These are phyloP conservation scores for Dysphania ambrosioides DNA, from an alignment of 148 eudicot species.

Conservation along the genomic window DNA sequence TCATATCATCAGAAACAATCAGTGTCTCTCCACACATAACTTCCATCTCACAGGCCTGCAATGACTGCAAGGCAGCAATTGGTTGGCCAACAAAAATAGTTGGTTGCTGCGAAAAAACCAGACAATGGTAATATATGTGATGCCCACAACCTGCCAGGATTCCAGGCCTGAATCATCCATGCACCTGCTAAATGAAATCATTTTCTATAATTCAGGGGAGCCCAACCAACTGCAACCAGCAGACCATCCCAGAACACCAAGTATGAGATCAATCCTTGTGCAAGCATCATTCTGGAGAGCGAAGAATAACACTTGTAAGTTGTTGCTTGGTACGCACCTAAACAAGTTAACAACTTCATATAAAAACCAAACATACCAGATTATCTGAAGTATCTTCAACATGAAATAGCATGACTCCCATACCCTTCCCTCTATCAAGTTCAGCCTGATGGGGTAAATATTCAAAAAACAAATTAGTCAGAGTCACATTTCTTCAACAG, in stretches of 20 bases:
- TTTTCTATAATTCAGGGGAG: conserved; percentile 37
- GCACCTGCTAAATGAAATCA: conserved; percentile 34
- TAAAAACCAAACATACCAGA: conserved; percentile 44
- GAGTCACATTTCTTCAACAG: neutral
- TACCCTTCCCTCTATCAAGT: conserved; percentile 60
- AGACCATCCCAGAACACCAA: conserved; percentile 92
- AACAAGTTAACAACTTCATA: neutral
- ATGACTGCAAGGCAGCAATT: conserved; percentile 16
- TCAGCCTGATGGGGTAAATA: conserved; percentile 57
- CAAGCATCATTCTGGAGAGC: conserved; percentile 60
- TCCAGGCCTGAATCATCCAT: neutral
- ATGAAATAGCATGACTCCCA: conserved; percentile 81
- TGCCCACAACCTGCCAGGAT: neutral
- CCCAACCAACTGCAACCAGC: conserved; percentile 84
- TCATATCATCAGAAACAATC: neutral
- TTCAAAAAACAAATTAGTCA: neutral
- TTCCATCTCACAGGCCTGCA: conserved; percentile 15
- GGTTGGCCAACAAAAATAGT: conserved; percentile 8
- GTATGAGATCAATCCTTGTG: conserved; percentile 58
- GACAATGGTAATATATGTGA: neutral
- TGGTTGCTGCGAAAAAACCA: no score
- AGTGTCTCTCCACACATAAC: neutral
- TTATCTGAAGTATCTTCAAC: conserved; percentile 71
- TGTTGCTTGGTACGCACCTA: neutral
- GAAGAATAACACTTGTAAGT: neutral